phyloP scores from a whole-genome alignment of 2,329 filamentous ascomycete species.

The Pseudogymnoascus sp. region DNA sequence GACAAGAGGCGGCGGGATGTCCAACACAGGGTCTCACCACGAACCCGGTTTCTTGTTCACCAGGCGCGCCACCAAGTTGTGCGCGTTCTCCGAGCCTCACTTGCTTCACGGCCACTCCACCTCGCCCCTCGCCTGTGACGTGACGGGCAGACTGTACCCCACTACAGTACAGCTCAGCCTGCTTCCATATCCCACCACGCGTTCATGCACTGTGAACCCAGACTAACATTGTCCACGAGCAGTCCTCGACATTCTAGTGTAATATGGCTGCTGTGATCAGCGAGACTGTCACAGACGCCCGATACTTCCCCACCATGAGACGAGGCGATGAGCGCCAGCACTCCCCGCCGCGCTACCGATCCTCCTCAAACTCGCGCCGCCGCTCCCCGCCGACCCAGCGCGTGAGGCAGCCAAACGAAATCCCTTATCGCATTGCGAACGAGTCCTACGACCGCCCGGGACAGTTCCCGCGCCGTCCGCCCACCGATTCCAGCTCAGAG shows the following conservation, averaged over 20 bases:
- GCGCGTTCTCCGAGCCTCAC: background rate
- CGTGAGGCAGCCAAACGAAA: background rate
- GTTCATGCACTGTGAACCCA: background rate
- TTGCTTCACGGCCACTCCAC: background rate
- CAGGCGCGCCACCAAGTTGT: background rate
- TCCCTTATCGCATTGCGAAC: background rate
- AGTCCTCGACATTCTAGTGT: slow-evolving; percentile 19
- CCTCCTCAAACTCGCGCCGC: slow-evolving; percentile 21
- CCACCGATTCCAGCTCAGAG: slow-evolving; percentile 13
- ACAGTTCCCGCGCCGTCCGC: slow-evolving; percentile 11
- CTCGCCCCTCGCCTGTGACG: background rate
- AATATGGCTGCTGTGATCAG: slow-evolving; percentile 57
- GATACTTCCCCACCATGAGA: slow-evolving; percentile 66
- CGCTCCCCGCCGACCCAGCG: slow-evolving; percentile 24
- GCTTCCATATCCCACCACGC: background rate
- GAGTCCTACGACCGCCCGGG: slow-evolving; percentile 21
- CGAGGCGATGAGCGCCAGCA: slow-evolving; percentile 38
- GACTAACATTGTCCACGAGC: background rate
- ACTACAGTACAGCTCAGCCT: background rate
- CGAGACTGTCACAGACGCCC: slow-evolving; percentile 67
- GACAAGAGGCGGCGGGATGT: background rate
- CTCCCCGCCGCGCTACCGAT: slow-evolving; percentile 30
- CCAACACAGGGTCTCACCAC: background rate
- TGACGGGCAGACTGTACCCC: background rate
- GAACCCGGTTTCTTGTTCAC: background rate